Conservation (phyloP, 1,284 basidiomycete genomes). For the Ceratobasidium sp. region DNA sequence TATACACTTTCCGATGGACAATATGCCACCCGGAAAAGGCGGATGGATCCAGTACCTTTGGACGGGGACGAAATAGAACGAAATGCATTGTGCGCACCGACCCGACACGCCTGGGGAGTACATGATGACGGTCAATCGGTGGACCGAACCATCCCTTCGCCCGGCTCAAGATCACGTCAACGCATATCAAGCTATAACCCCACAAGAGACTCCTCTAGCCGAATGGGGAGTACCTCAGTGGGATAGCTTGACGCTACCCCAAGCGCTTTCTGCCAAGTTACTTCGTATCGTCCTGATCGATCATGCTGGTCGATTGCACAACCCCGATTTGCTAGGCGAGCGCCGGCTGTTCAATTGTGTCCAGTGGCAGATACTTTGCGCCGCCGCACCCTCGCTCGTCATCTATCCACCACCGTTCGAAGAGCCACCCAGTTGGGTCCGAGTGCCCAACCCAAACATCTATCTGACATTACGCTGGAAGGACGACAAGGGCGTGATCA, state of each 20-base stretch:
- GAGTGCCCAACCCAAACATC: not conserved
- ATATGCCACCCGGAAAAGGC: not conserved
- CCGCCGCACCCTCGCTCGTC: not conserved
- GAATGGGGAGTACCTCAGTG: slow-evolving; percentile 22
- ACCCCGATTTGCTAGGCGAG: not conserved
- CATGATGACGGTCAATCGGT: not conserved
- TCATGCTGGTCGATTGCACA: not conserved
- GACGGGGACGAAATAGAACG: not conserved
- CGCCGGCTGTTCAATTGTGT: not conserved
- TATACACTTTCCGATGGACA: not conserved
- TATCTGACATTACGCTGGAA: not conserved
- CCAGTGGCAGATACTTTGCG: not conserved
- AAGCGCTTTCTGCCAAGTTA: not conserved
- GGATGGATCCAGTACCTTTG: not conserved
- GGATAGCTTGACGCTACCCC: not conserved
- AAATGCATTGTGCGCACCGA: not conserved
- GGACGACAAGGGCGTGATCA: not conserved
- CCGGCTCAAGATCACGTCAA: not conserved
- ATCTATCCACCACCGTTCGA: not conserved
- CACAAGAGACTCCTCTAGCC: not conserved
- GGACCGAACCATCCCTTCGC: not conserved
- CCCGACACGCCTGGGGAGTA: not conserved
- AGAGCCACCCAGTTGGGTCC: not conserved
- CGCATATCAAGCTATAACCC: not conserved
- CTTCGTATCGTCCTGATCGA: not conserved